Evolutionary conservation across 805 yeast species (phyloP), one percentile per base, ranked within the genome.

Genomic region (Cyberlindnera nakhonratchasimensis): DNA sequence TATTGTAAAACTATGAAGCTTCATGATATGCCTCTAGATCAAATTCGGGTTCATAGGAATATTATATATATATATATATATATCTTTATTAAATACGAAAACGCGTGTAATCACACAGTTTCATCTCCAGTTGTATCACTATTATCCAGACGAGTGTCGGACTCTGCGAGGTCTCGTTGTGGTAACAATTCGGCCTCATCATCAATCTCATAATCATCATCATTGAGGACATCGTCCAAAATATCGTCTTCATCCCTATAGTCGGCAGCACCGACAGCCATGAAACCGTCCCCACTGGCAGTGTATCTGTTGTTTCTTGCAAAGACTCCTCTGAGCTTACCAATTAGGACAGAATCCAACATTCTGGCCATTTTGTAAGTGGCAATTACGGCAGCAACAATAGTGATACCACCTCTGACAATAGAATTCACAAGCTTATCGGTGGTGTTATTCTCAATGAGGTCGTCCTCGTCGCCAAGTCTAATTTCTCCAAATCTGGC

Each of bases 401-500:
- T 54, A 1, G 65, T 62, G 8, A 67, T 54, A 17, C 69, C 62
- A 19, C 63, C 60, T 21, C 64, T 51, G 8, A 62, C 56, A 13
- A 58, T 57, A 6, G 51, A 26, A 36, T 86, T 86, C 3, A 85
- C 85, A 16, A 74, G 73, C 35, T 67, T 74, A 59, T 86, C 93
- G 7, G 79, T 72, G 7, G 55, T 48, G 48, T 50, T 47, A 26
- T 57, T 50, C 39, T 81, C 83, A 48, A 86, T 79, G 55, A 84
- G 87, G 38, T 85, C 77, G 46, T 80, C 83, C 23, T 81, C 89
- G 26, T 81, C 89, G 37, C 88, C 95, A 32, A 90, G 71, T 54
- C 96, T 71, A 46, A 90, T 90, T 59, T 85, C 95, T n/a, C 96
- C 96, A 61, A 88, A 81, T 53, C 88, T 71, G 33, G 54, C 50